These are phyloP conservation scores for Gossypium turneri DNA, from an alignment of 345 rosid genomes.

Conservation along the genomic window DNA sequence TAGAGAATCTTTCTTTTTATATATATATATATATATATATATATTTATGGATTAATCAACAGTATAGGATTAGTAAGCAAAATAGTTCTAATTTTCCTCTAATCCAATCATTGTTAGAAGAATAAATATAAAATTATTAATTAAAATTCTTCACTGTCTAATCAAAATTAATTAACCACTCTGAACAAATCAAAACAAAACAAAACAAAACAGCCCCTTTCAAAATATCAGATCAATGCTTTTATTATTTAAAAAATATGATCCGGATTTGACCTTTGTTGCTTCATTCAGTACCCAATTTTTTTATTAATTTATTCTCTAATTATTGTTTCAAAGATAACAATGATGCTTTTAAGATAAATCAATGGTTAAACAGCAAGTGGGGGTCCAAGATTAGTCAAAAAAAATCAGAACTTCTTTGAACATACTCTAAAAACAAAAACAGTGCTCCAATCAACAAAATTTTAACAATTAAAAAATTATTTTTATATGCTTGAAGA, in stretches of 20 bases:
- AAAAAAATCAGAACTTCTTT: neutral
- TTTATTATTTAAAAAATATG: neutral
- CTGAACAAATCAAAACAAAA: too few relatives aligned
- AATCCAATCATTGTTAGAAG: conserved; percentile 13
- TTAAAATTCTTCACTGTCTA: neutral
- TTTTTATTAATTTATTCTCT: neutral
- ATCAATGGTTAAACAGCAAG: neutral
- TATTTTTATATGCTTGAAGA: too few relatives aligned
- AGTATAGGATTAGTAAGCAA: neutral
- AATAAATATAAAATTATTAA: neutral
- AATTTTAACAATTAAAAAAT: too few relatives aligned
- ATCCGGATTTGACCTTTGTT: neutral
- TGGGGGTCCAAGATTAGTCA: neutral
- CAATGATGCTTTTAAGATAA: neutral
- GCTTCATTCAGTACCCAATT: conserved; percentile 2
- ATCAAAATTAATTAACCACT: neutral
- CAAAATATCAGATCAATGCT: conserved; percentile 13
- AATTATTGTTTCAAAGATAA: neutral
- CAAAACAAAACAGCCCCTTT: neutral
- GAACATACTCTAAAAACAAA: neutral
- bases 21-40: too few relatives aligned
- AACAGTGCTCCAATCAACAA: neutral
- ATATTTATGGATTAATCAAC: too few relatives aligned
- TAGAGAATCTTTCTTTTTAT: too few relatives aligned
- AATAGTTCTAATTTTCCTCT: neutral